A percentile compares a stretch with the other conserved stretches of the same genome.
Conservation (phyloP, 2,329 filamentous ascomycete species). For the Trichoderma sp. region DNA sequence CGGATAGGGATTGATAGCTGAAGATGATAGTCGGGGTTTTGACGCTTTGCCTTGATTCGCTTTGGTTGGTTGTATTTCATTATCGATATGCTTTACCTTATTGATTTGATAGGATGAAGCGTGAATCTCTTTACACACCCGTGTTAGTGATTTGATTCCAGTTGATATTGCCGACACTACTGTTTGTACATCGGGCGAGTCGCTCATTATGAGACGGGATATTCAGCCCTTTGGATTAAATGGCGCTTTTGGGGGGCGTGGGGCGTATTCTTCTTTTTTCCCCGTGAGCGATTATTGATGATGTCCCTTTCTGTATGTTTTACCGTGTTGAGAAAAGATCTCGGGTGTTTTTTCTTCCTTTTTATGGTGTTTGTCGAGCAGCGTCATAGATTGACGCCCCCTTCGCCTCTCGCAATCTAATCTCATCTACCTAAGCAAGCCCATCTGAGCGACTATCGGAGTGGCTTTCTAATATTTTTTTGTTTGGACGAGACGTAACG, state of each 20-base stretch:
- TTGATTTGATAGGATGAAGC: not conserved
- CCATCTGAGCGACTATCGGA: conserved; percentile 17
- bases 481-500: not conserved
- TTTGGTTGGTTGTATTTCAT: not conserved
- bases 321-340: not conserved
- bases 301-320: not conserved
- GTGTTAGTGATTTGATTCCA: not conserved
- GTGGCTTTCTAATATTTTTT: not conserved
- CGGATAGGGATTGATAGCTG: conserved; percentile 5
- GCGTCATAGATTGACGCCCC: not conserved
- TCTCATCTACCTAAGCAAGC: not conserved
- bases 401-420: not conserved
- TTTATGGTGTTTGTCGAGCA: not conserved
- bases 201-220: not conserved
- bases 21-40: not conserved
- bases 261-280: not conserved
- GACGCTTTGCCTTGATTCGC: not conserved
- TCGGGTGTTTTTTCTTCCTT: not conserved
- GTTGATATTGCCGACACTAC: not conserved
- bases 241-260: not conserved
- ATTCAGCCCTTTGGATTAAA: not conserved
- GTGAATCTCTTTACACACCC: not conserved
- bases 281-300: not conserved
- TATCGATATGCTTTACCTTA: conserved; percentile 16
- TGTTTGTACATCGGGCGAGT: not conserved